Conservation (phyloP, 306 rosid species). For the Vicia faba region DNA sequence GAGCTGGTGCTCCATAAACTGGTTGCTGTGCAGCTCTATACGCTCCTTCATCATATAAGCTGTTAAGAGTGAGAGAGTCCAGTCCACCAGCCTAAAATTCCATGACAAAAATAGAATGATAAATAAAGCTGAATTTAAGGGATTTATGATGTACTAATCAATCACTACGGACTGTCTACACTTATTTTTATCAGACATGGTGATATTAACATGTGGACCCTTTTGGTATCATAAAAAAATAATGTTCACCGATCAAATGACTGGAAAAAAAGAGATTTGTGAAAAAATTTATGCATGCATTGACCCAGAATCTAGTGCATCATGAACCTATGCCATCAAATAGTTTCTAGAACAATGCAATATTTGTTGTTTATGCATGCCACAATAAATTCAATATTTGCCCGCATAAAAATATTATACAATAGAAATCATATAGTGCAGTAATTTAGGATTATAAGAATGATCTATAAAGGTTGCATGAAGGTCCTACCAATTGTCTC, state of each 20-base stretch:
- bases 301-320: slow-evolving; percentile 5
- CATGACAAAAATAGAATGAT: slow-evolving; percentile 15
- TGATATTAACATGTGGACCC: not conserved
- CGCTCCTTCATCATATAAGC: slow-evolving; percentile 87
- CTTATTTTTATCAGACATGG: not conserved
- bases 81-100: slow-evolving; percentile 88
- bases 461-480: slow-evolving; percentile 2
- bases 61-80: slow-evolving; percentile 86
- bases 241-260: slow-evolving; percentile 12
- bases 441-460: slow-evolving; percentile 9
- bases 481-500: slow-evolving; percentile 83
- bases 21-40: slow-evolving; percentile 91
- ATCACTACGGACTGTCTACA: not conserved
- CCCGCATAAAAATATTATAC: slow-evolving; percentile 19
- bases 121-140: slow-evolving; percentile 27
- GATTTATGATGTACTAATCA: slow-evolving; percentile 9
- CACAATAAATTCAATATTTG: slow-evolving; percentile 4
- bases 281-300: not conserved
- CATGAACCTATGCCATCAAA: slow-evolving; percentile 5
- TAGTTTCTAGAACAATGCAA: slow-evolving; percentile 28
- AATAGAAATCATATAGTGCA: slow-evolving; percentile 1
- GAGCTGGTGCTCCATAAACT: slow-evolving; percentile 84
- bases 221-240: not conserved
- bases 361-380: slow-evolving; percentile 1
- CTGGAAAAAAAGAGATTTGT: not conserved